Evolutionary conservation across 495 filamentous ascomycete species (phyloP).

Genomic region (Hypomontagnella submonticulosa): DNA sequence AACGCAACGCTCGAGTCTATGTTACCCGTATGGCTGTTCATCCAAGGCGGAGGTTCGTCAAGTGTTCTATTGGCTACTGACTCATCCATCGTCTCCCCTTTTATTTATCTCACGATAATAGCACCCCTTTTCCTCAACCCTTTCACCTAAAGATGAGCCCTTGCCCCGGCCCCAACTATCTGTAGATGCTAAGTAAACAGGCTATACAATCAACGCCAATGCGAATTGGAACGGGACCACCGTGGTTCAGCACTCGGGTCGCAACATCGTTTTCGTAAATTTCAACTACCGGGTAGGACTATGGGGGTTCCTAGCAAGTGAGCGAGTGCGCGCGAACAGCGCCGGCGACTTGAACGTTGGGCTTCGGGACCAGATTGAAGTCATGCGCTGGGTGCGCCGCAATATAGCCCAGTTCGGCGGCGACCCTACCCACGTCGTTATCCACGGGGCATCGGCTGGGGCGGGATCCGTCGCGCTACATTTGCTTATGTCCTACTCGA

Average conservation of each 20-base stretch:
- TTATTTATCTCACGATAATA: background rate
- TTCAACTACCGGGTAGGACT: constrained; percentile 81
- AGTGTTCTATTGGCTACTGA: no score
- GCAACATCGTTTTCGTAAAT: constrained; percentile 74
- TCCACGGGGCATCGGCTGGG: constrained; percentile 79
- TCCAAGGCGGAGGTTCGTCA: constrained; percentile 73
- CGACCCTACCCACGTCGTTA: constrained; percentile 74
- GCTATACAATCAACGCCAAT: constrained; percentile 72
- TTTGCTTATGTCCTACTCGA: constrained; percentile 66
- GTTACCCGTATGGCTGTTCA: constrained; percentile 77
- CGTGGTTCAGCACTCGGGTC: constrained; percentile 67
- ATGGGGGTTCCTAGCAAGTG: constrained; percentile 76
- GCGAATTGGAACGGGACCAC: constrained; percentile 72
- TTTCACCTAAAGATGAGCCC: background rate
- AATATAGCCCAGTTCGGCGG: constrained; percentile 78
- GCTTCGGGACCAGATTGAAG: constrained; percentile 74
- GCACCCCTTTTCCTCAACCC: background rate
- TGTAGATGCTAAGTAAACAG: constrained; percentile 23
- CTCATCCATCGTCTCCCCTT: background rate
- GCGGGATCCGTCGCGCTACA: constrained; percentile 73
- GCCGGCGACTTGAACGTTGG: constrained; percentile 71
- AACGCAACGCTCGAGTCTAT: constrained; percentile 59
- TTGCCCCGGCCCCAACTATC: no score
- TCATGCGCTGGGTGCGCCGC: constrained; percentile 75
- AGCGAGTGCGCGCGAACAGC: constrained; percentile 62